Evolutionary conservation across 305 asterid species (phyloP).

Genomic region (Fraxinus angustifolia): DNA sequence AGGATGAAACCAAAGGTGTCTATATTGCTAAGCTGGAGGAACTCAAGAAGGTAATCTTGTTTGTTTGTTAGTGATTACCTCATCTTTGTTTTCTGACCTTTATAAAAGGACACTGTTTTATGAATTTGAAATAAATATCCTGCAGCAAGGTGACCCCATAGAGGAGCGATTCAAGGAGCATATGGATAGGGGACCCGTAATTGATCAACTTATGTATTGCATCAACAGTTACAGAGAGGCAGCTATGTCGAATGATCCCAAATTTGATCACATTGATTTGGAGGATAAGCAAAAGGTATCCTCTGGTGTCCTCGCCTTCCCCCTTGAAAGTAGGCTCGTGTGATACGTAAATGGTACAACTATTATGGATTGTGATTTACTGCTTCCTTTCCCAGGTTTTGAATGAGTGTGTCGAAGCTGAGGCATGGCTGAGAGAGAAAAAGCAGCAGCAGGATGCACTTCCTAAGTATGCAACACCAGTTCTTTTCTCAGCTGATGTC

Average conservation of each 20-base stretch:
- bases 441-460: constrained; percentile 76
- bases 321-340: not conserved
- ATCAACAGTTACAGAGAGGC: constrained; percentile 79
- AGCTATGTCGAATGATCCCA: constrained; percentile 62
- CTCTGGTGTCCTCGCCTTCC: not conserved
- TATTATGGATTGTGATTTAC: not conserved
- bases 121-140: not conserved
- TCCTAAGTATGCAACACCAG: constrained; percentile 64
- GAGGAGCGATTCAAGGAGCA: constrained; percentile 72
- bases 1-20: constrained; percentile 52
- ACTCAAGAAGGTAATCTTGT: constrained; percentile 40
- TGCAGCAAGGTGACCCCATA: constrained; percentile 58
- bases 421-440: constrained; percentile 84
- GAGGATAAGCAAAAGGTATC: constrained; percentile 62
- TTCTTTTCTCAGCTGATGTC: constrained; percentile 61
- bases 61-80: not conserved
- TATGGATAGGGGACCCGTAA: constrained; percentile 63
- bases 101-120: not conserved
- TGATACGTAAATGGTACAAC: not conserved
- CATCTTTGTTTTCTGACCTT: not conserved
- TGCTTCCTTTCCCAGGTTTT: constrained; percentile 45
- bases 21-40: constrained; percentile 48
- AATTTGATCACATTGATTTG: constrained; percentile 83
- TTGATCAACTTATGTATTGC: constrained; percentile 63
- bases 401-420: constrained; percentile 71